Percentiles rank a stretch among this genome's conserved stretches.
These are phyloP conservation scores for Claviceps purpurea DNA, from an alignment of 2,329 filamentous ascomycete genomes.

Conservation along the genomic window DNA sequence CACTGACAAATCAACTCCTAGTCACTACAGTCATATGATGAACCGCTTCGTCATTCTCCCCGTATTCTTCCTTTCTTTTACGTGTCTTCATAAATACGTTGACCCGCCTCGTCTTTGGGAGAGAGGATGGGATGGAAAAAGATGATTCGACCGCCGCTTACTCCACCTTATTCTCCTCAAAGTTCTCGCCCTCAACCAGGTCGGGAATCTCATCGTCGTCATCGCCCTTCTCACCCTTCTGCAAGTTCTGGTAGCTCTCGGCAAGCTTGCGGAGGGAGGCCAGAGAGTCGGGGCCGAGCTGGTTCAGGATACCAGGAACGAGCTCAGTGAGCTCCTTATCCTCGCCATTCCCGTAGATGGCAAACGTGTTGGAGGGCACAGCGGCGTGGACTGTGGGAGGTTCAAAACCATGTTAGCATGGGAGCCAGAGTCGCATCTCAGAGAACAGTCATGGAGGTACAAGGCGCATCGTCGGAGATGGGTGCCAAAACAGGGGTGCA, in stretches of 20 bases:
- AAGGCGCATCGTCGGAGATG: not conserved
- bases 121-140: constrained; percentile 1
- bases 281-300: constrained; percentile 95
- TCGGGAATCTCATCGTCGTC: constrained; percentile 97
- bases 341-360: constrained; percentile 97
- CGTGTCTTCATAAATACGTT: constrained; percentile 2
- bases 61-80: not conserved
- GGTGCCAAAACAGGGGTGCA: constrained; percentile 19
- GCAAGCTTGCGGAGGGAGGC: constrained; percentile 96
- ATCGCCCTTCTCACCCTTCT: constrained; percentile 77
- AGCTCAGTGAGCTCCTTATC: constrained; percentile 99
- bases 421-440: not conserved
- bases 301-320: constrained; percentile 97
- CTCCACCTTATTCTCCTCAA: constrained; percentile 85
- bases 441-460: too few species aligned
- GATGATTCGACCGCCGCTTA: constrained; percentile 31
- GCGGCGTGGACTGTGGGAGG: constrained; percentile 70
- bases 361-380: constrained; percentile 96
- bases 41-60: not conserved
- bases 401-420: not conserved
- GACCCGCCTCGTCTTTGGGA: not conserved
- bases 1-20: constrained; percentile 1
- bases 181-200: constrained; percentile 92
- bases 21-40: constrained; percentile 3
- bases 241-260: constrained; percentile 98